Evolutionary conservation across 1,284 basidiomycete species (phyloP), one percentile per base, ranked within the genome.

Genomic region (Cryptococcus floricola): DNA sequence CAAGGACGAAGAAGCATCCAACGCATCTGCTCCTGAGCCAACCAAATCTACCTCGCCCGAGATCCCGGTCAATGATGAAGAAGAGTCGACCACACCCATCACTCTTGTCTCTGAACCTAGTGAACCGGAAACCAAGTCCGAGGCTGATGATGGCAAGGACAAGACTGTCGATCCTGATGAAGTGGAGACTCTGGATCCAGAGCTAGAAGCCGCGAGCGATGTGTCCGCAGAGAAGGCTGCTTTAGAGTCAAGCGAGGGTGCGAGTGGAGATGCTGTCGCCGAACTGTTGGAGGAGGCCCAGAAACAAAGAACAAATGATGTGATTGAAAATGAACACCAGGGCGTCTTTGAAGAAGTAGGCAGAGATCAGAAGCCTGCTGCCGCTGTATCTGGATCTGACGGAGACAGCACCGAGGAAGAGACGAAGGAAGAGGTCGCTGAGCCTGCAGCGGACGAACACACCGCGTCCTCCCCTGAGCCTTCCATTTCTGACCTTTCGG

Each of bases 401-500:
- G 19, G 56, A 23, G 44, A 39, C 27, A n/a, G 25, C 9, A 48
- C 27, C 25, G 53, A 49, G 6, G 45, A 34, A 19, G 52, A 44
- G 5, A 10, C 7, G 16, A 39, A 57, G n/a, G 48, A 28, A 23
- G 44, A 48, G 3, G 49, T 19, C n/a, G n/a, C 31, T 10, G 56
- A 39, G 4, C 45, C 52, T n/a, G 51, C 54, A 13, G 59, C 28
- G 31, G 52, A 52, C 4, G 28, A 34, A 10, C 31, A 34, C 31
- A 34, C 31, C 31, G 31, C 31, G 10, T 5, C 3, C 31, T 34
- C 31, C 31, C 31, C 31, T 10, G 31, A 34, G 31, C 31, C 31
- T 34, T 34, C 31, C 10, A 6, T 5, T 8, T 34, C 31, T 34
- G 31, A 34, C 31, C 10, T 34, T 10, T 34, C 31, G 31, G 31